Evolutionary conservation across 2,329 filamentous ascomycete genomes (phyloP).

Genomic region (Trichoderma sp.): DNA sequence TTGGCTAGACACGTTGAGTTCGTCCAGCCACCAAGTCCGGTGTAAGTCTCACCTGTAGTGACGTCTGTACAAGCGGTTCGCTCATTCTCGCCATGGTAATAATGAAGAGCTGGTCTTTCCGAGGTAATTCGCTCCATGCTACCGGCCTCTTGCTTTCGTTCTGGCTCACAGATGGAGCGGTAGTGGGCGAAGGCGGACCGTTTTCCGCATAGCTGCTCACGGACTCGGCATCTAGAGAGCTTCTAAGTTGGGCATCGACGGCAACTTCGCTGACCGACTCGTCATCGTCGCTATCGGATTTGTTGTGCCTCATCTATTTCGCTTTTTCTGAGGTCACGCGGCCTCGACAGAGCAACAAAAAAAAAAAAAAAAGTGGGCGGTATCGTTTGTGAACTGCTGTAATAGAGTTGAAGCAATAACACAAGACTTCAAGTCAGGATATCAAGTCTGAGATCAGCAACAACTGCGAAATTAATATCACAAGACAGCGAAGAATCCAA

Average conservation of each 20-base stretch:
- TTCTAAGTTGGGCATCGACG: constrained; percentile 4
- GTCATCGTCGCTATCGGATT: constrained; percentile 25
- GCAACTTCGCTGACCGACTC: constrained; percentile 25
- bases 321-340: background rate
- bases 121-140: constrained; percentile 69
- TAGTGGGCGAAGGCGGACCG: background rate
- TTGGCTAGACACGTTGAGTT: background rate
- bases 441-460: background rate
- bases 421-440: background rate
- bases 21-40: background rate
- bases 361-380: constrained; percentile 8
- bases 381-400: background rate
- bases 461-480: no score
- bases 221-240: background rate
- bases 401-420: background rate
- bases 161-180: background rate
- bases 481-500: background rate
- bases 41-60: constrained; percentile 50
- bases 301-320: constrained; percentile 31
- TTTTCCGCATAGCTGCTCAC: constrained; percentile 10
- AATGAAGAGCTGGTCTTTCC: constrained; percentile 75
- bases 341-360: background rate
- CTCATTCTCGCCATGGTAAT: constrained; percentile 77
- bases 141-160: constrained; percentile 30
- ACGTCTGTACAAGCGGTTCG: constrained; percentile 80